Conservation (phyloP, 352 stramenopile species). For the Pythium sp. region DNA sequence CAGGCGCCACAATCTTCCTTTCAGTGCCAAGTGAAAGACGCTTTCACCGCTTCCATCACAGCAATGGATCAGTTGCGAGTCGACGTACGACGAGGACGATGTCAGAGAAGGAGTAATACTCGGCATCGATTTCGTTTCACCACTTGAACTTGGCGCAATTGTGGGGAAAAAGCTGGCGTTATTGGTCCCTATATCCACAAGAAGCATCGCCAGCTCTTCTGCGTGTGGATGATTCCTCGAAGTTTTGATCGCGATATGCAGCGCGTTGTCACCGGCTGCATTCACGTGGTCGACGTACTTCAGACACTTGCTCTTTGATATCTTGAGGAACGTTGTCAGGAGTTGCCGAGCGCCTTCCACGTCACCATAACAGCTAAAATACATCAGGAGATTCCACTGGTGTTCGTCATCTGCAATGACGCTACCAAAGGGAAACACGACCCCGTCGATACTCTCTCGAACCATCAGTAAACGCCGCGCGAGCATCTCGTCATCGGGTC, state of each 20-base stretch:
- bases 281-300: slow-evolving; percentile 63
- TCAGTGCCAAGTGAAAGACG: slow-evolving; percentile 59
- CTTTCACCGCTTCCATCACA: slow-evolving; percentile 49
- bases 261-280: slow-evolving; percentile 52
- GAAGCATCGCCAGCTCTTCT: slow-evolving; percentile 29
- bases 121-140: slow-evolving; percentile 2
- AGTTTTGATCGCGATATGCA: slow-evolving; percentile 69
- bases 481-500: slow-evolving; percentile 20
- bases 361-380: slow-evolving; percentile 49
- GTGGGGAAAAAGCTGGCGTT: slow-evolving; percentile 10
- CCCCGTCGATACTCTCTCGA: slow-evolving; percentile 21
- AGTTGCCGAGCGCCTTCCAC: slow-evolving; percentile 39
- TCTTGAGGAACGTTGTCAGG: slow-evolving; percentile 19
- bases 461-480: slow-evolving; percentile 33
- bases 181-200: slow-evolving; percentile 39
- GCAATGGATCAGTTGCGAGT: slow-evolving; percentile 37
- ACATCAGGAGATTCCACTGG: slow-evolving; percentile 72
- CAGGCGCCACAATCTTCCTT: slow-evolving; percentile 58
- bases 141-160: not conserved
- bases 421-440: slow-evolving; percentile 29
- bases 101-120: not conserved
- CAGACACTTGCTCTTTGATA: slow-evolving; percentile 21
- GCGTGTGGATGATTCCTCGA: slow-evolving; percentile 15
- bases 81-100: slow-evolving; percentile 11
- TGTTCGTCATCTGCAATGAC: slow-evolving; percentile 39